A percentile compares a stretch with the other conserved stretches of the same genome.
These are phyloP conservation scores for Leccinum ponderosum DNA, from an alignment of 1,284 basidiomycete species.

Conservation along the genomic window DNA sequence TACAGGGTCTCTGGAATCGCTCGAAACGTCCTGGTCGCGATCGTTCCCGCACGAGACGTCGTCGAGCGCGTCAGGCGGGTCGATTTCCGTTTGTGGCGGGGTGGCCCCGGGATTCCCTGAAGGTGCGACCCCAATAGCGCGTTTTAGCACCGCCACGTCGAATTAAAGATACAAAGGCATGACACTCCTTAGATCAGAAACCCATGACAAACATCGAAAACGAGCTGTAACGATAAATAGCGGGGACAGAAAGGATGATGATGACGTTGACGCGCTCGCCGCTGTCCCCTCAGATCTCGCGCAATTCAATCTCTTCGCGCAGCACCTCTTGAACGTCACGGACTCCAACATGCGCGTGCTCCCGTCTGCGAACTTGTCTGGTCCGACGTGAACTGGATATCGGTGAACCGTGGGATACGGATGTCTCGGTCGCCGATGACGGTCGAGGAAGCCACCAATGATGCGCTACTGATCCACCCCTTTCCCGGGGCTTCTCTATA, in stretches of 20 bases:
- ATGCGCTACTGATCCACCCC: constrained; percentile 27
- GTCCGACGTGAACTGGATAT: constrained; percentile 28
- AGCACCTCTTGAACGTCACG: constrained; percentile 19
- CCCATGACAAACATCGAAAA: neutral
- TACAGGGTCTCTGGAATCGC: too few species aligned
- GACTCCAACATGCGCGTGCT: constrained; percentile 8
- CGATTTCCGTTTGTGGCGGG: too few species aligned
- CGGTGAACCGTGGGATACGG: constrained; percentile 25
- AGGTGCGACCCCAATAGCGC: too few species aligned
- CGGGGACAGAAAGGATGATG: neutral
- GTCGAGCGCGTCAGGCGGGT: too few species aligned
- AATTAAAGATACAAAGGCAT: neutral
- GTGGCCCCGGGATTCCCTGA: too few species aligned
- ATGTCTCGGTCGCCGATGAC: constrained; percentile 5
- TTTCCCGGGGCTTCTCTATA: constrained; percentile 32
- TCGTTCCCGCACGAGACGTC: too few species aligned
- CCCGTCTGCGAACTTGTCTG: constrained; percentile 5
- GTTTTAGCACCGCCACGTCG: too few species aligned
- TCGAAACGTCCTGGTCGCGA: too few species aligned
- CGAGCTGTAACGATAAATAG: neutral
- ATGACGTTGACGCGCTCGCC: neutral
- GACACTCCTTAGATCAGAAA: neutral
- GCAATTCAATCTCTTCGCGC: constrained; percentile 64
- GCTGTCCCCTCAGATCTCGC: constrained; percentile 59
- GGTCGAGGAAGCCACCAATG: constrained; percentile 6